Evolutionary conservation across 495 filamentous ascomycete genomes (phyloP), one percentile per base, ranked within the genome.

Genomic region (Aspergillus affinis): DNA sequence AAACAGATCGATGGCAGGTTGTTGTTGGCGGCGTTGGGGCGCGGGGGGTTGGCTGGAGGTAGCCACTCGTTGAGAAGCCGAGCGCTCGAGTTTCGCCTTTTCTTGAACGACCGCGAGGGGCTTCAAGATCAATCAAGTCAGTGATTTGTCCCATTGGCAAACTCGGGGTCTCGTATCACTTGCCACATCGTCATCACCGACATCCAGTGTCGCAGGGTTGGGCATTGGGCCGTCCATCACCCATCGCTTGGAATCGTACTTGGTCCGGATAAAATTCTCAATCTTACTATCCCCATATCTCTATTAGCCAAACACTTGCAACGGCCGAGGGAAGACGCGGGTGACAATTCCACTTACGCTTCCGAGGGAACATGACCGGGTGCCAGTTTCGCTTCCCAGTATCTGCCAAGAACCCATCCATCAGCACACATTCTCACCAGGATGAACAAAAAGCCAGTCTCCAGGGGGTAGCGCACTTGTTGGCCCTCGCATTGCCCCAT

Each of bases 191-290:
- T 98, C 92, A 29, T 86, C 90, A 6, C 89, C 91, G 30, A 79
- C 87, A 68, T 92, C 89, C 55, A 98, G 74, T n/a, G 87, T 91
- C 0, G 89, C 80, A 21, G 95, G 95, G 67, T 97, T 91, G 9
- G 95, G 95, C 75, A 97, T 92, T 12, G 82, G 84, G 3, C 95
- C 94, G 59, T 98, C 95, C 93, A 97, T 97, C 2, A 92, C 90
- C 94, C 94, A 98, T 75, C 95, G 82, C 80, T 96, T 98, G 9
- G 91, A 88, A 67, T 98, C 94, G 72, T 98, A 98, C 74, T 98
- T 98, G 41, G 94, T 98, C 48, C 95, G 86, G 61, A 98, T 97
- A 65, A 98, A 98, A 75, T 97, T 98, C 81, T 98, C 94, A 62
- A 98, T 98, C 79, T 98, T 98, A 48, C 86, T 88, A 51, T 58